phyloP scores from a whole-genome alignment of 2,329 filamentous ascomycete species.

The Penicillium sp. region DNA sequence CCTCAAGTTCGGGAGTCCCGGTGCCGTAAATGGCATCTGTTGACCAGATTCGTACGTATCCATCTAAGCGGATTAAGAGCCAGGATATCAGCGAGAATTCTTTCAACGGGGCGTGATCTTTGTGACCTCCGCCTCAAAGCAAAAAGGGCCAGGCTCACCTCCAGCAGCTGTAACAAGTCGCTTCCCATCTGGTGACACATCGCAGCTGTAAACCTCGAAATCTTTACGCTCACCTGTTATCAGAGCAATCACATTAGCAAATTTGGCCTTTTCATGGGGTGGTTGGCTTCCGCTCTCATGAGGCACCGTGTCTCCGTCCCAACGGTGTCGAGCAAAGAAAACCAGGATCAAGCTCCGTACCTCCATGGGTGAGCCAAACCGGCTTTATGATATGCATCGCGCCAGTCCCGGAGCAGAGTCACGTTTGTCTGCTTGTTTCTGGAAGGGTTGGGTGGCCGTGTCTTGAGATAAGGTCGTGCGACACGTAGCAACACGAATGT shows the following conservation, averaged over 20 bases:
- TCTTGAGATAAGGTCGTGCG: not conserved
- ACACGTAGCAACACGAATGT: not conserved
- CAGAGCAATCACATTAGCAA: constrained; percentile 17
- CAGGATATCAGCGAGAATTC: constrained; percentile 9
- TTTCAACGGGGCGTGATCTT: not conserved
- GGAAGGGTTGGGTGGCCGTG: not conserved
- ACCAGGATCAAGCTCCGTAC: constrained; percentile 42
- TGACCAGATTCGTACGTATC: constrained; percentile 96
- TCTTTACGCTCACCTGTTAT: constrained; percentile 85
- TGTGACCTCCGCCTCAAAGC: not conserved
- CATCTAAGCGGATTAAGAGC: constrained; percentile 57
- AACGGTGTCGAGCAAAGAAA: not conserved
- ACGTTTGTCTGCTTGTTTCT: constrained; percentile 3
- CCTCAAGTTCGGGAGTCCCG: constrained; percentile 66
- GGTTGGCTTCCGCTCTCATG: not conserved
- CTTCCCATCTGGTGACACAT: constrained; percentile 91
- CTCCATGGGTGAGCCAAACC: constrained; percentile 91
- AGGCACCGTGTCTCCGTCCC: not conserved
- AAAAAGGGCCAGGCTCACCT: constrained; percentile 54
- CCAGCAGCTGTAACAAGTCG: constrained; percentile 91
- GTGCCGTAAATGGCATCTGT: constrained; percentile 89
- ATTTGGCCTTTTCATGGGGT: not conserved
- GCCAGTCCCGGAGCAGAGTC: constrained; percentile 5
- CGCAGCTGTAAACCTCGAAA: constrained; percentile 97
- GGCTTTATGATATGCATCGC: constrained; percentile 88